A percentile compares a stretch with the other conserved stretches of the same genome.
Conservation (phyloP, 2,329 filamentous ascomycete genomes). For the Purpureocillium lavendulum region DNA sequence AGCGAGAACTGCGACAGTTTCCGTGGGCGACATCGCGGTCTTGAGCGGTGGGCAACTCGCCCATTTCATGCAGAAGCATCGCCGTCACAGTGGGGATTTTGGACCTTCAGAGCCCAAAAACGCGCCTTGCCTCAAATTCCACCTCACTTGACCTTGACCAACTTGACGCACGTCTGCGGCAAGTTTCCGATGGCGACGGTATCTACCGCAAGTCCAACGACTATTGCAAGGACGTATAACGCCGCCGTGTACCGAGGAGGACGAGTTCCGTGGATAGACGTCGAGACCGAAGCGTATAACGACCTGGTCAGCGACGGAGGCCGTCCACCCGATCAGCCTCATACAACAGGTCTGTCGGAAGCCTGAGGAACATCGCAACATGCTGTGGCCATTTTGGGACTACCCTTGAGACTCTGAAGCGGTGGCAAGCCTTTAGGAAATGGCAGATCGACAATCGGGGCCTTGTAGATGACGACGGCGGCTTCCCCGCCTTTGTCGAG, state of each 20-base stretch:
- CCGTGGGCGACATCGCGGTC: constrained; percentile 5
- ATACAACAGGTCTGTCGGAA: constrained; percentile 14
- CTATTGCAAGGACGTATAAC: not conserved
- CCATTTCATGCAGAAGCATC: constrained; percentile 10
- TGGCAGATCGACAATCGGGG: constrained; percentile 19
- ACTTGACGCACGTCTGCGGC: constrained; percentile 10
- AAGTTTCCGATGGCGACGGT: constrained; percentile 1
- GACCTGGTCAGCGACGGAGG: constrained; percentile 21
- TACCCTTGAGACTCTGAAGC: constrained; percentile 1
- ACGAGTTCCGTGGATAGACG: not conserved
- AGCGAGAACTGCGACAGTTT: not conserved
- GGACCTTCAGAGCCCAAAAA: constrained; percentile 4
- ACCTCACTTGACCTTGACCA: constrained; percentile 12
- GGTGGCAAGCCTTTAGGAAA: constrained; percentile 20
- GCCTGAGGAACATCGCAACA: constrained; percentile 14
- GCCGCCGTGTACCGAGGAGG: not conserved
- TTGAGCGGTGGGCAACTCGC: constrained; percentile 10
- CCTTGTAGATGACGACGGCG: constrained; percentile 11
- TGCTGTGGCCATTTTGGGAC: constrained; percentile 15
- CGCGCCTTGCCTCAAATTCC: not conserved
- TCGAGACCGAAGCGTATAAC: constrained; percentile 15
- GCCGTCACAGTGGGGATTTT: constrained; percentile 7
- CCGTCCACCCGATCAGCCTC: constrained; percentile 17
- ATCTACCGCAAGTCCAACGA: not conserved
- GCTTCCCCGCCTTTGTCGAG: constrained; percentile 8